Evolutionary conservation across 331 rosid genomes (phyloP).

Genomic region (Malus hybrid): DNA sequence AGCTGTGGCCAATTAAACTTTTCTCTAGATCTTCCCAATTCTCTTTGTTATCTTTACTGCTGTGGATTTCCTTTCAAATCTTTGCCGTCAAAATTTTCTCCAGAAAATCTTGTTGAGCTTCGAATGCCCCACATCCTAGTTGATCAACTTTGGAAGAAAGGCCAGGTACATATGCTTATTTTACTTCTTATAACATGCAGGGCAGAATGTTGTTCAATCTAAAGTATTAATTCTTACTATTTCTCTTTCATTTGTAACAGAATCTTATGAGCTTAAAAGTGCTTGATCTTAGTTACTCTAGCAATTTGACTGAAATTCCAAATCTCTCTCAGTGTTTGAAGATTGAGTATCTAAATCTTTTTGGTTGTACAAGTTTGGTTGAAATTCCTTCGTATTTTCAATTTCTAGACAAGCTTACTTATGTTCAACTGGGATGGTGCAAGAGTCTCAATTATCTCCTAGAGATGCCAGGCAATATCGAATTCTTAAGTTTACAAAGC

Average conservation of each 20-base stretch:
- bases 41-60: constrained; percentile 23
- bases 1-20: neutral
- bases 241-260: neutral
- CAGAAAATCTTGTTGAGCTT: constrained; percentile 9
- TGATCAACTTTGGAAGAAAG: neutral
- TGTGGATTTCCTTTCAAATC: constrained; percentile 17
- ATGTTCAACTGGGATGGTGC: neutral
- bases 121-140: neutral
- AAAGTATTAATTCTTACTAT: neutral
- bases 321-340: neutral
- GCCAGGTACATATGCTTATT: neutral
- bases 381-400: neutral
- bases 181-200: too few relatives aligned
- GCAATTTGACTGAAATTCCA: neutral
- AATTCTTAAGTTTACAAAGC: neutral
- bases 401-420: neutral
- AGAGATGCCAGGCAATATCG: neutral
- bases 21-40: constrained; percentile 2
- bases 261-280: neutral
- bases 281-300: neutral
- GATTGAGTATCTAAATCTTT: neutral
- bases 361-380: neutral
- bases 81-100: constrained; percentile 28
- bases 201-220: too few relatives aligned
- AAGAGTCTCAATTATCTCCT: neutral